phyloP scores from a whole-genome alignment of 2,329 filamentous ascomycete genomes.

The Trichoderma citrinoviride region DNA sequence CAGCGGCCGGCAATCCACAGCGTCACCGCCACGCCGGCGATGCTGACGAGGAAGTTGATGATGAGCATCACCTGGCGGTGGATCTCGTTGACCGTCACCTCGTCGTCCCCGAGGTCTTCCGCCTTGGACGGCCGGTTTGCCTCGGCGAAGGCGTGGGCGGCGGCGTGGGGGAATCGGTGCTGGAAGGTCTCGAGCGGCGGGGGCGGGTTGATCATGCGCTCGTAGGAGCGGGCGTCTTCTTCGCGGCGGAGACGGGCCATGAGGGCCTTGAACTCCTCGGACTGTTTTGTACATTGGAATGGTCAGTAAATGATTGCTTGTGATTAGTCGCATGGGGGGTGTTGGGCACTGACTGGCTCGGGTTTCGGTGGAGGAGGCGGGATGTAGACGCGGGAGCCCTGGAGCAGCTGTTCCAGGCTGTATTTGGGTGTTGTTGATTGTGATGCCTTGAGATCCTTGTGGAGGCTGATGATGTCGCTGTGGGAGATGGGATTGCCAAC shows the following conservation, averaged over 20 bases:
- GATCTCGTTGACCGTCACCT: slow-evolving; percentile 67
- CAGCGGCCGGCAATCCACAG: slow-evolving; percentile 76
- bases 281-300: slow-evolving; percentile 46
- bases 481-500: slow-evolving; percentile 71
- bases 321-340: neutral
- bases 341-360: slow-evolving; percentile 60
- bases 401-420: slow-evolving; percentile 68
- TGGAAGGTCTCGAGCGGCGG: slow-evolving; percentile 56
- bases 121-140: slow-evolving; percentile 48
- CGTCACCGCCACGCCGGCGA: slow-evolving; percentile 72
- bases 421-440: slow-evolving; percentile 33
- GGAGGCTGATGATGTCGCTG: slow-evolving; percentile 62
- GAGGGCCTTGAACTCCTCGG: slow-evolving; percentile 77
- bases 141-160: slow-evolving; percentile 55
- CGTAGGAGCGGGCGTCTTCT: slow-evolving; percentile 79
- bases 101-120: slow-evolving; percentile 56
- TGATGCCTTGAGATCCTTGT: slow-evolving; percentile 47
- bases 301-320: slow-evolving; percentile 19
- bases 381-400: slow-evolving; percentile 68
- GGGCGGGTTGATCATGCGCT: slow-evolving; percentile 69
- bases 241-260: slow-evolving; percentile 83
- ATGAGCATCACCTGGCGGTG: slow-evolving; percentile 82
- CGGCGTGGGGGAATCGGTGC: slow-evolving; percentile 56
- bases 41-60: slow-evolving; percentile 84
- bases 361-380: slow-evolving; percentile 79